A percentile compares a stretch with the other conserved stretches of the same genome.
Conservation (phyloP, 768 basidiomycete species). For the Pleurotus platypus region DNA sequence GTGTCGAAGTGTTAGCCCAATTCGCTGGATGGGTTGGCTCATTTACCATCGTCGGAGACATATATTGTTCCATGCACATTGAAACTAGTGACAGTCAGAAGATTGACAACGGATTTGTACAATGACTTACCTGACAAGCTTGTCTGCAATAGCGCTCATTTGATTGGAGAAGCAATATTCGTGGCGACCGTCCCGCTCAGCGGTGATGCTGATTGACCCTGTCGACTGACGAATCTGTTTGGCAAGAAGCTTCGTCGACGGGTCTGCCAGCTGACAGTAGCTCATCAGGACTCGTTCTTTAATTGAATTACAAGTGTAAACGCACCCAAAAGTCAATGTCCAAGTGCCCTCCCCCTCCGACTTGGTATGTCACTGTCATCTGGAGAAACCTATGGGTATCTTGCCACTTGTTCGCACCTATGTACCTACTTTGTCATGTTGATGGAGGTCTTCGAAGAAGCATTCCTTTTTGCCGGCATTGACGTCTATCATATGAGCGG, state of each 20-base stretch:
- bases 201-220: slow-evolving; percentile 84
- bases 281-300: too few species aligned
- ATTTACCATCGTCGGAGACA: slow-evolving; percentile 81
- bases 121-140: slow-evolving; percentile 77
- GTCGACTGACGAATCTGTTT: slow-evolving; percentile 88
- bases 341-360: slow-evolving; percentile 92
- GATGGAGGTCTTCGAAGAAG: slow-evolving; percentile 93
- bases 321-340: slow-evolving; percentile 97
- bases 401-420: too few species aligned
- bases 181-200: slow-evolving; percentile 81
- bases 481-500: slow-evolving; percentile 72
- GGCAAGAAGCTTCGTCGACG: slow-evolving; percentile 59
- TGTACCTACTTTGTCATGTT: slow-evolving; percentile 74
- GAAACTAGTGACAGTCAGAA: slow-evolving; percentile 53
- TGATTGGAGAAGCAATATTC: slow-evolving; percentile 99
- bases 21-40: not conserved
- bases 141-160: slow-evolving; percentile 96
- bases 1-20: slow-evolving; percentile 3
- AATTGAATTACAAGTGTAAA: slow-evolving; percentile 2
- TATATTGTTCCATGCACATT: slow-evolving; percentile 98
- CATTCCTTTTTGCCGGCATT: slow-evolving; percentile 84
- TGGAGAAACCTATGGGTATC: slow-evolving; percentile 23
- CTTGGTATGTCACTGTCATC: slow-evolving; percentile 99
- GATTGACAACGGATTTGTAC: not conserved
- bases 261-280: slow-evolving; percentile 69